phyloP scores from a whole-genome alignment of 495 filamentous ascomycete genomes.

The Xanthoparmelia taractica region DNA sequence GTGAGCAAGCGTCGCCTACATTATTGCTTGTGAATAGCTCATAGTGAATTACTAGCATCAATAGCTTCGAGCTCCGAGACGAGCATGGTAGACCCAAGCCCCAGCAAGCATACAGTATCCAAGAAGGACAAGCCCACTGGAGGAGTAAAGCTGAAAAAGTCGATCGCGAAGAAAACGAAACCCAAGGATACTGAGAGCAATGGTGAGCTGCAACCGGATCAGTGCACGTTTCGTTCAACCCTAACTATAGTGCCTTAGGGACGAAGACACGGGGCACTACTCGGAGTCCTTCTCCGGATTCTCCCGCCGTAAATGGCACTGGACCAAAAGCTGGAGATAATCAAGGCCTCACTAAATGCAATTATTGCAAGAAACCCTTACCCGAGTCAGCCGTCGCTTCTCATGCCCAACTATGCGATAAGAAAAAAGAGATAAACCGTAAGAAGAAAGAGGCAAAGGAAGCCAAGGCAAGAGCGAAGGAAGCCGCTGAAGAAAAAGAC shows the following conservation, averaged over 20 bases:
- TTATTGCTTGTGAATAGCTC: conserved; percentile 1
- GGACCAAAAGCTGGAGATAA: conserved; percentile 67
- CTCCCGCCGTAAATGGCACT: conserved; percentile 62
- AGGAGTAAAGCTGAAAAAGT: conserved; percentile 63
- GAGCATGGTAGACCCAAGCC: conserved; percentile 40
- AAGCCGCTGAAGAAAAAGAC: conserved; percentile 51
- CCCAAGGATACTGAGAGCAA: conserved; percentile 52
- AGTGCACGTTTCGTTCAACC: conserved; percentile 8
- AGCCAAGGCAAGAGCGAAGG: conserved; percentile 54
- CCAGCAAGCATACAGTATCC: conserved; percentile 44
- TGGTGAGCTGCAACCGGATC: conserved; percentile 36
- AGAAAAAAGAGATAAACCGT: conserved; percentile 67
- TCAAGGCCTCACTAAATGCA: conserved; percentile 61
- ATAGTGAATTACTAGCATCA: conserved; percentile 21
- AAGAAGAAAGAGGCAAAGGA: conserved; percentile 75
- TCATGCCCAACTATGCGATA: conserved; percentile 63
- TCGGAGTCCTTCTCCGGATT: conserved; percentile 37
- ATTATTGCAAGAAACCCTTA: conserved; percentile 71
- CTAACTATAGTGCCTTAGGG: background rate
- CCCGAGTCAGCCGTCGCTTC: conserved; percentile 51
- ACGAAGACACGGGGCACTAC: conserved; percentile 29
- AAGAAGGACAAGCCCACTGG: conserved; percentile 55
- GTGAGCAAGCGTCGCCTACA: conserved; percentile 1
- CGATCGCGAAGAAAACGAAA: conserved; percentile 28
- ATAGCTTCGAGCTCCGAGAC: conserved; percentile 32